phyloP scores from a whole-genome alignment of 352 stramenopile species.

The Phytophthora pisi region DNA sequence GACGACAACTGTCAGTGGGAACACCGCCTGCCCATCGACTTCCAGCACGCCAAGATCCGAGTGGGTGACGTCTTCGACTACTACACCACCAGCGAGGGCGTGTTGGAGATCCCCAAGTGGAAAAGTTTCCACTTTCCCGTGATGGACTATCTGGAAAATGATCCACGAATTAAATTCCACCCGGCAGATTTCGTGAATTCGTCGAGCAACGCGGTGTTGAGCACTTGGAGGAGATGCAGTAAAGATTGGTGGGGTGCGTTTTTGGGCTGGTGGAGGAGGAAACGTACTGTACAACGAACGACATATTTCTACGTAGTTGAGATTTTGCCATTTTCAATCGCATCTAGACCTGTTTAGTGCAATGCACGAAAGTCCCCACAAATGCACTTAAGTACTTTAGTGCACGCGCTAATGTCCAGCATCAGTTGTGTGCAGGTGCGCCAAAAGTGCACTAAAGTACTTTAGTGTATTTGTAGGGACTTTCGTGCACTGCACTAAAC shows the following conservation, averaged over 20 bases:
- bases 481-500: no score
- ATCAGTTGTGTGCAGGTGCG: no score
- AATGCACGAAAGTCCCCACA: no score
- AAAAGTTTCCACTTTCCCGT: constrained; percentile 21
- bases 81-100: constrained; percentile 20
- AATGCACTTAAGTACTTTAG: no score
- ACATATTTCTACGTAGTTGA: no score
- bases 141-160: constrained; percentile 28
- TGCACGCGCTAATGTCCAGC: no score
- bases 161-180: constrained; percentile 21
- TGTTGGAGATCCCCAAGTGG: constrained; percentile 25
- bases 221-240: constrained; percentile 6
- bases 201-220: constrained; percentile 1
- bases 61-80: constrained; percentile 29
- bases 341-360: no score
- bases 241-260: background rate
- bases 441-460: no score
- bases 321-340: no score
- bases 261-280: no score
- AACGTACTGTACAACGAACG: no score
- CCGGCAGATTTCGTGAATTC: constrained; percentile 9
- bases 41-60: constrained; percentile 11
- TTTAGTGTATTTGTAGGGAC: no score
- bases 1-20: background rate
- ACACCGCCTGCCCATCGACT: constrained; percentile 6